Evolutionary conservation across 495 filamentous ascomycete genomes (phyloP), one percentile per base, ranked within the genome.

Genomic region (Penicillium odoratum): DNA sequence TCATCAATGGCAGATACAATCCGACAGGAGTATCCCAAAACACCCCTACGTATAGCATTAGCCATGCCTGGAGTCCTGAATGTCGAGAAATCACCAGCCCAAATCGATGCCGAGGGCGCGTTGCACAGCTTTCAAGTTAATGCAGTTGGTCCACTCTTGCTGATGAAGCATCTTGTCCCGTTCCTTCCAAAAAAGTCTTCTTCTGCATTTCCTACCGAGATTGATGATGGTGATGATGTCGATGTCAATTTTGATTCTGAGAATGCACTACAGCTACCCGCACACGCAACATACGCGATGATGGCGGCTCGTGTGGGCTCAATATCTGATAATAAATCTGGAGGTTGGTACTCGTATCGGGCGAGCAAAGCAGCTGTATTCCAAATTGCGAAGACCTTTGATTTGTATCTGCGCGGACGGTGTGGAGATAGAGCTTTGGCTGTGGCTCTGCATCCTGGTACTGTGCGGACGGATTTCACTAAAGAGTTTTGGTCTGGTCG

Each of bases 271-370:
- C 48, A 56, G 0, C 58, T 78, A 6, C 77, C 71, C 0, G 53
- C 58, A 4, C 78, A 83, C 54, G 85, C 88, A 0, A 79, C 86
- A 9, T 88, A 88, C 70, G 80, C 85, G 10, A 82, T 81, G 57
- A 88, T 92, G 81, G 85, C 87, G 3, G 91, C 90, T 0, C 83
- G 91, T 8, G 88, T 95, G 0, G 92, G 91, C 3, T 87, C 81
- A 4, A 87, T 86, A 3, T 74, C 78, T 4, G 90, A 93, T 58
- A 93, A 93, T 59, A 57, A 61, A 10, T 75, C 78, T 0, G 89
- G 90, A 3, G 90, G 88, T 0, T 90, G 85, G 82, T 94, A 91
- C 67, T 82, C 81, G 4, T 94, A 94, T 66, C 85, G 90, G 3
- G 82, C 86, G 9, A 83, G 78, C 30, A 95, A 94, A 67, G 83